Conservation (phyloP, 176 grass and related monocot species). For the Alloteropsis semialata region DNA sequence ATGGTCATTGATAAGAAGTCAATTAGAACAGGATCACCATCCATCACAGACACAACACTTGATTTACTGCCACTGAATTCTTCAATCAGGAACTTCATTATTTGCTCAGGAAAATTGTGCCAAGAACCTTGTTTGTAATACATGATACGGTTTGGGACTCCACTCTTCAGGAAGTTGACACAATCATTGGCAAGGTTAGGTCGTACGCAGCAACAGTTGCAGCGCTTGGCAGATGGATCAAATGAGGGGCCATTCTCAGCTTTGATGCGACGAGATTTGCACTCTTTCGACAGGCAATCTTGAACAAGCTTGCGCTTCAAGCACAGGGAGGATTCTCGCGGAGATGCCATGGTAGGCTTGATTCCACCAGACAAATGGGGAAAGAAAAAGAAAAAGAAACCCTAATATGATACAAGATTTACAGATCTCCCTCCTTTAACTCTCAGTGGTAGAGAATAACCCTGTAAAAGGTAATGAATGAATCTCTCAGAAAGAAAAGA, state of each 20-base stretch:
- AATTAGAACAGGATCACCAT: constrained; percentile 50
- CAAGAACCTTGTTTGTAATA: constrained; percentile 67
- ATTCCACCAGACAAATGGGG: constrained; percentile 24
- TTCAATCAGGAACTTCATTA: constrained; percentile 51
- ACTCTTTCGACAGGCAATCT: constrained; percentile 24
- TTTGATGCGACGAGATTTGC: constrained; percentile 33
- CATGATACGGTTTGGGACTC: constrained; percentile 51
- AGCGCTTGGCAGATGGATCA: constrained; percentile 29
- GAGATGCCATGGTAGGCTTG: constrained; percentile 32
- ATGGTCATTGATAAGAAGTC: constrained; percentile 75
- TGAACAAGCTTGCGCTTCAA: constrained; percentile 63
- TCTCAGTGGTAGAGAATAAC: constrained; percentile 30
- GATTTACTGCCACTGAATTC: constrained; percentile 53
- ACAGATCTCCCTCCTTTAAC: constrained; percentile 36
- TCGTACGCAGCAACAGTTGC: constrained; percentile 41
- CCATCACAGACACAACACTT: constrained; percentile 44
- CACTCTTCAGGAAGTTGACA: constrained; percentile 62
- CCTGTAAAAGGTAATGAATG: constrained; percentile 52
- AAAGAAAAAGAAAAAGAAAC: constrained; percentile 34
- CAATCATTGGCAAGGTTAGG: constrained; percentile 60
- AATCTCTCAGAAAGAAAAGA: constrained; percentile 19
- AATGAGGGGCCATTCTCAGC: constrained; percentile 30
- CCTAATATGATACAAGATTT: constrained; percentile 55
- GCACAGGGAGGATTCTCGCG: constrained; percentile 23
- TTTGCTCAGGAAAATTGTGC: constrained; percentile 55